phyloP scores from a whole-genome alignment of 1,284 basidiomycete genomes.

The Apiotrichum akiyoshidainum region DNA sequence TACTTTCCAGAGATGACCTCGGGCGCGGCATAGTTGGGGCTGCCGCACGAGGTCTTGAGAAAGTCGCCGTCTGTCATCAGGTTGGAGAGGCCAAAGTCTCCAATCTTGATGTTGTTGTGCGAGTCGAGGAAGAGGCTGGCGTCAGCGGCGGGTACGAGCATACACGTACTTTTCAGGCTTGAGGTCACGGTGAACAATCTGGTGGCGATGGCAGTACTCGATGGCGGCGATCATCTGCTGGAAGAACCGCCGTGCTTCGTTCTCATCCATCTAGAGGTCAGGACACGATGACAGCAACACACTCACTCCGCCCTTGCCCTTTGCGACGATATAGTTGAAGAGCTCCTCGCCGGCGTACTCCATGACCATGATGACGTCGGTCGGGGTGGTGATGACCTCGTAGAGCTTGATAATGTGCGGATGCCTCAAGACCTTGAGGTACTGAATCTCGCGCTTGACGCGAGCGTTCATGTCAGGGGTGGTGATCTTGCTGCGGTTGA shows the following conservation, averaged over 20 bases:
- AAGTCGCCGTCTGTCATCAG: conserved; percentile 94
- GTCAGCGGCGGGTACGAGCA: neutral
- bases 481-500: conserved; percentile 89
- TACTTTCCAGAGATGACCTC: conserved; percentile 85
- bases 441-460: conserved; percentile 93
- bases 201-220: conserved; percentile 88
- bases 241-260: conserved; percentile 83
- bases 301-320: conserved; percentile 58
- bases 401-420: conserved; percentile 98
- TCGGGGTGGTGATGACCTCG: conserved; percentile 88
- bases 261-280: conserved; percentile 70
- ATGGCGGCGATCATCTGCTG: conserved; percentile 95
- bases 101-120: conserved; percentile 74
- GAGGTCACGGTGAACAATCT: conserved; percentile 92
- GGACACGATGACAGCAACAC: neutral
- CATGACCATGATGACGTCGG: conserved; percentile 93
- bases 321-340: conserved; percentile 90
- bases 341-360: conserved; percentile 89
- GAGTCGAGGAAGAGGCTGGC: conserved; percentile 55
- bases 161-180: conserved; percentile 78
- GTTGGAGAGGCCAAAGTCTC: conserved; percentile 90
- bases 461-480: conserved; percentile 85
- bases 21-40: conserved; percentile 93
- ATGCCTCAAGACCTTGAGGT: conserved; percentile 84
- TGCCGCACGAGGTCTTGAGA: conserved; percentile 89